A percentile compares a stretch with the other conserved stretches of the same genome.
Conservation (phyloP, 179 eudicot genomes). For the Actinidia polygama region DNA sequence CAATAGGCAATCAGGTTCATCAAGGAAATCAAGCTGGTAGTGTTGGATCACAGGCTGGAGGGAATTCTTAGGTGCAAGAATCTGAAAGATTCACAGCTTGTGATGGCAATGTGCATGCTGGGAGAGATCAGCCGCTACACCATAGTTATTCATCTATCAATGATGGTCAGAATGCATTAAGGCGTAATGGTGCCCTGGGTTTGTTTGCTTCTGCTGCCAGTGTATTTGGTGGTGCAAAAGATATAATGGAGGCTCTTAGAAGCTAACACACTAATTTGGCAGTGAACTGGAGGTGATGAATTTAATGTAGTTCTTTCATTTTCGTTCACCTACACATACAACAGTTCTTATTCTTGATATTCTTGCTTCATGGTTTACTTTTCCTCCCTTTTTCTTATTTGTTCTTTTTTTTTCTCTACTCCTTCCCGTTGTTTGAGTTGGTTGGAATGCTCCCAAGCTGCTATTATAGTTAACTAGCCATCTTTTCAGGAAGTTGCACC, state of each 20-base stretch:
- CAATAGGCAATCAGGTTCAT: constrained; percentile 75
- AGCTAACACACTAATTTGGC: constrained; percentile 91
- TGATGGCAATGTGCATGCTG: constrained; percentile 64
- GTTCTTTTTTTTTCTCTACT: background rate
- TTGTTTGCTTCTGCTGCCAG: constrained; percentile 95
- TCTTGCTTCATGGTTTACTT: background rate
- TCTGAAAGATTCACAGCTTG: constrained; percentile 68
- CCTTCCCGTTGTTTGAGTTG: background rate
- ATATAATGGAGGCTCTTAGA: constrained; percentile 94
- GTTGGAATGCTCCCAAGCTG: background rate
- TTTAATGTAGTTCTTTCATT: constrained; percentile 9
- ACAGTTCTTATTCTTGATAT: constrained; percentile 39
- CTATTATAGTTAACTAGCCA: background rate
- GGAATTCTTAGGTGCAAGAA: constrained; percentile 73
- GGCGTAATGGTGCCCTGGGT: constrained; percentile 78
- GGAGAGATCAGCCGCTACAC: constrained; percentile 65
- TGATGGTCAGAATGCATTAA: constrained; percentile 77
- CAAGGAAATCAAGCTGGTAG: constrained; percentile 57
- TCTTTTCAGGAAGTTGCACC: constrained; percentile 73
- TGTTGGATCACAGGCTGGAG: constrained; percentile 71
- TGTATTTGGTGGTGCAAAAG: constrained; percentile 89
- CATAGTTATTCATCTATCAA: constrained; percentile 52
- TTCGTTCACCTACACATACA: background rate
- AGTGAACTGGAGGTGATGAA: constrained; percentile 87
- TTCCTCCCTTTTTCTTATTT: background rate